phyloP scores from a whole-genome alignment of 139 green algal species.

The Tetraselmis striata region DNA sequence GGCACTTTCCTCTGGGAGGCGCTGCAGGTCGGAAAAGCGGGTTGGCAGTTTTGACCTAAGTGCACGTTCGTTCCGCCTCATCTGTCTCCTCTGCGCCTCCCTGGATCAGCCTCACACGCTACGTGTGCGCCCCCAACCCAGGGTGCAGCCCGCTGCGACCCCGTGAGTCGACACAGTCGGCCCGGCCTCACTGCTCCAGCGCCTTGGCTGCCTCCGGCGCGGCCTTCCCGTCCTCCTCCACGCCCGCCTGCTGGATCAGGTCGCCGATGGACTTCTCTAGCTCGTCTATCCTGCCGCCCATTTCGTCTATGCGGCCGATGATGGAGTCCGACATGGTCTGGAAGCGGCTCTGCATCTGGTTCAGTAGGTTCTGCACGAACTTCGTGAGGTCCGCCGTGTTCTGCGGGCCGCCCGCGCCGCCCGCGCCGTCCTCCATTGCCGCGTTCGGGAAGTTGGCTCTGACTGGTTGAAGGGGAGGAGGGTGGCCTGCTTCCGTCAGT shows the following conservation, averaged over 20 bases:
- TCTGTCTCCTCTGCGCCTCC: no score
- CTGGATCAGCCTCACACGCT: no score
- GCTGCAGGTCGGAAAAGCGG: no score
- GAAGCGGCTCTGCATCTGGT: constrained; percentile 49
- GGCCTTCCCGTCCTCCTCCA: not conserved
- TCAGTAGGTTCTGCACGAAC: constrained; percentile 31
- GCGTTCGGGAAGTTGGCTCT: no score
- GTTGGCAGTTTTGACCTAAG: no score
- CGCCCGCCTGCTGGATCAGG: constrained; percentile 39
- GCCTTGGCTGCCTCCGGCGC: not conserved
- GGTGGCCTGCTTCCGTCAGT: no score
- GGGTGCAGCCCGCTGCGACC: no score
- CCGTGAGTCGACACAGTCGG: no score
- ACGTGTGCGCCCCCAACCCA: no score
- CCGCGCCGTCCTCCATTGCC: not conserved
- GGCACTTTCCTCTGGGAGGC: no score
- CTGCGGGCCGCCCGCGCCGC: not conserved
- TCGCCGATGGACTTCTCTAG: constrained; percentile 54
- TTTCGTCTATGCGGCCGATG: constrained; percentile 47
- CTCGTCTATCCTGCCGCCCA: constrained; percentile 50
- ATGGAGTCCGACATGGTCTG: constrained; percentile 51
- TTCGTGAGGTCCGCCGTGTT: constrained; percentile 18
- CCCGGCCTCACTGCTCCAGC: not conserved
- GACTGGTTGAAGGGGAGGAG: no score
- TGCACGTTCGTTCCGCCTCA: no score